Percentiles rank a stretch among this genome's conserved stretches.
Evolutionary conservation across 192 early-diverging fungal species (phyloP).

Genomic region (Coemansia asiatica): DNA sequence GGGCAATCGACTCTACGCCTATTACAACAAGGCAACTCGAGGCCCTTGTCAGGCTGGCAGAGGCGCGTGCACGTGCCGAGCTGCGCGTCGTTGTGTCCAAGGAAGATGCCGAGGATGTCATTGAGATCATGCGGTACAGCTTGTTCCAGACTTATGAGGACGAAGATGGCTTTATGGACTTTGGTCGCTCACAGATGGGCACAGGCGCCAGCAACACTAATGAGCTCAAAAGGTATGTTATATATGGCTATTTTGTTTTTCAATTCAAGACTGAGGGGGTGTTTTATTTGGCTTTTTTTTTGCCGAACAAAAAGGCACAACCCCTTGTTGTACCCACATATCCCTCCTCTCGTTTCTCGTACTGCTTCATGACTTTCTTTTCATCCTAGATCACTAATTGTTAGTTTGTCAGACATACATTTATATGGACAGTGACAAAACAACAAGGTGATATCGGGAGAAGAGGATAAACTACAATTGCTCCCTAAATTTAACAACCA

Average conservation of each 20-base stretch:
- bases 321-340: not conserved
- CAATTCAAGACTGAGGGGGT: too few relatives aligned
- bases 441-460: too few relatives aligned
- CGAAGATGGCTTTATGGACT: slow-evolving; percentile 60
- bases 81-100: slow-evolving; percentile 70
- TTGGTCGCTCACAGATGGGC: slow-evolving; percentile 62
- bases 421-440: too few relatives aligned
- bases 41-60: slow-evolving; percentile 71
- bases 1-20: slow-evolving; percentile 65
- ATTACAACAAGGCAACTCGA: slow-evolving; percentile 85
- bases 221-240: slow-evolving; percentile 59
- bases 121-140: slow-evolving; percentile 75
- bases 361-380: too few relatives aligned
- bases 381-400: too few relatives aligned
- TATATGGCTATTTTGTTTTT: not conserved
- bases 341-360: not conserved
- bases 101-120: slow-evolving; percentile 72
- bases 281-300: not conserved
- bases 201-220: slow-evolving; percentile 57
- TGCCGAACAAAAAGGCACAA: not conserved
- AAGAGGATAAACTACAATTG: too few relatives aligned
- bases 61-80: slow-evolving; percentile 77
- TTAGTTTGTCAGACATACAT: too few relatives aligned
- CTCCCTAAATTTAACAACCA: too few relatives aligned
- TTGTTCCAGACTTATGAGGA: slow-evolving; percentile 63